Evolutionary conservation across 2,329 filamentous ascomycete genomes (phyloP).

Genomic region (Colletotrichum camelliae): DNA sequence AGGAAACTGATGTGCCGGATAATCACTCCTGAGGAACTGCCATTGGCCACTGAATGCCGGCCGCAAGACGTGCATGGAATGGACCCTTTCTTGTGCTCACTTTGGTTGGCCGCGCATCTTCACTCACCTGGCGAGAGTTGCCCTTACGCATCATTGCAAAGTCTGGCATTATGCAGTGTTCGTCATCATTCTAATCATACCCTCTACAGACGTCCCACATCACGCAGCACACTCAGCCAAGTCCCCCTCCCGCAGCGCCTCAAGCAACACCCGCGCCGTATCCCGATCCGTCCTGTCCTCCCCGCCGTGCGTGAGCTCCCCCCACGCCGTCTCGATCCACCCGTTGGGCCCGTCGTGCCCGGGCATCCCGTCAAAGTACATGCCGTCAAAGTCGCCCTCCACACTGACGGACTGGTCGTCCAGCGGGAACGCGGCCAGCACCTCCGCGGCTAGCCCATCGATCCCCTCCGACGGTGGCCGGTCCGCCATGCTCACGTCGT

Average conservation of each 20-base stretch:
- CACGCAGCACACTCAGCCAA: slow-evolving; percentile 22
- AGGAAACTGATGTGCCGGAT: not conserved
- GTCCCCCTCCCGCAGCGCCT: slow-evolving; percentile 39
- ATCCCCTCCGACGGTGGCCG: slow-evolving; percentile 31
- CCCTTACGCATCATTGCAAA: not conserved
- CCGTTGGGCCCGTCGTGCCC: slow-evolving; percentile 31
- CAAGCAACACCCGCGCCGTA: slow-evolving; percentile 41
- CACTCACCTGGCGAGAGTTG: accelerated
- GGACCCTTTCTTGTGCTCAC: not conserved
- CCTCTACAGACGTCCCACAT: not conserved
- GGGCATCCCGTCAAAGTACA: slow-evolving; percentile 33
- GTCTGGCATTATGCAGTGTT: not conserved
- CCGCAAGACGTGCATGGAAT: not conserved
- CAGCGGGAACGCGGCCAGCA: slow-evolving; percentile 36
- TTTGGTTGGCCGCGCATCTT: not conserved
- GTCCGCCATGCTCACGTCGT: slow-evolving; percentile 16
- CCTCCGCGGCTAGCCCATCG: slow-evolving; percentile 33
- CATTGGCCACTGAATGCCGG: not conserved
- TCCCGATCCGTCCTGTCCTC: slow-evolving; percentile 39
- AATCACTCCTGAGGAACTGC: not conserved
- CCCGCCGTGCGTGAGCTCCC: slow-evolving; percentile 28
- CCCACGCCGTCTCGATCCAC: slow-evolving; percentile 45
- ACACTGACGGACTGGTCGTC: slow-evolving; percentile 28
- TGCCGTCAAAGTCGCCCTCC: slow-evolving; percentile 27
- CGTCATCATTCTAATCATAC: not conserved